These are phyloP conservation scores for Picocystis sp. DNA, from an alignment of 163 green algal species.

Conservation along the genomic window DNA sequence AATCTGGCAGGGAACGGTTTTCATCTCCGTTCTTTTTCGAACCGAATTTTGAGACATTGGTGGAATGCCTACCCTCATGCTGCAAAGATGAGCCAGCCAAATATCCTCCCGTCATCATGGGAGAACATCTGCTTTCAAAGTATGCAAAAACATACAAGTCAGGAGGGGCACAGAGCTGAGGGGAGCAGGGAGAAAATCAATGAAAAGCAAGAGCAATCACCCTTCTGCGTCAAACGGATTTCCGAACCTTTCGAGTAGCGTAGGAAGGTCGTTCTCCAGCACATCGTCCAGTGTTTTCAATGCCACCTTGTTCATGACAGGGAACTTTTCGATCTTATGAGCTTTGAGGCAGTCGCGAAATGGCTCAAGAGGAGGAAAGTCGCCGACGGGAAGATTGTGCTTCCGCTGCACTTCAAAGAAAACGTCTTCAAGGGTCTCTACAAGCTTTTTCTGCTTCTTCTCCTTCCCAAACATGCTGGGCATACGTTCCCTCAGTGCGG, in stretches of 20 bases:
- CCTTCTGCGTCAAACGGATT: no score
- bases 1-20: no score
- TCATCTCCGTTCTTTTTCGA: no score
- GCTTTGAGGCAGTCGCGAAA: conserved; percentile 66
- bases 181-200: no score
- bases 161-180: no score
- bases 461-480: conserved; percentile 77
- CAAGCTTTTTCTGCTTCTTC: conserved; percentile 59
- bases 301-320: conserved; percentile 55
- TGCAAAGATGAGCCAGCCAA: no score
- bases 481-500: conserved; percentile 76
- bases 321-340: conserved; percentile 68
- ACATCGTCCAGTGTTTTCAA: conserved; percentile 45
- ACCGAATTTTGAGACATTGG: no score
- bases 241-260: conserved; percentile 12
- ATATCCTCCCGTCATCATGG: no score
- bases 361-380: conserved; percentile 72
- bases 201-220: no score
- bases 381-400: conserved; percentile 72
- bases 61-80: no score
- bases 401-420: conserved; percentile 65
- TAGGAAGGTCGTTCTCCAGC: conserved; percentile 24
- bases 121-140: no score
- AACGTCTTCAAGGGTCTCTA: conserved; percentile 51
- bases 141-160: no score